These are phyloP conservation scores for Monilinia laxa DNA, from an alignment of 2,329 filamentous ascomycete species.

Conservation along the genomic window DNA sequence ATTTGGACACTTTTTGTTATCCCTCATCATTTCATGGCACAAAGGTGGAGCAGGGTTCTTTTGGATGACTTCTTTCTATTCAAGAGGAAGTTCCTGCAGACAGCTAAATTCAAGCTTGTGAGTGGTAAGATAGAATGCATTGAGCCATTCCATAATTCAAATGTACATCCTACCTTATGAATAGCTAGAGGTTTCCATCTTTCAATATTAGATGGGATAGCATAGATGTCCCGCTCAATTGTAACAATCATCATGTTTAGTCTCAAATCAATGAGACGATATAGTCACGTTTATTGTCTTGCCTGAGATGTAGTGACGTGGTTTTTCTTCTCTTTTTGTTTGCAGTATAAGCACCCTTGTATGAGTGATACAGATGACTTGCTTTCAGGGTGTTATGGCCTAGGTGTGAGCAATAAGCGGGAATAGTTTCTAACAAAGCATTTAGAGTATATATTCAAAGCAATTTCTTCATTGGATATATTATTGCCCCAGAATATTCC, in stretches of 20 bases:
- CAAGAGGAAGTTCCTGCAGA: background rate
- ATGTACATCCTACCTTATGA: background rate
- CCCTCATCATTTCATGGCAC: background rate
- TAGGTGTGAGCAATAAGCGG: background rate
- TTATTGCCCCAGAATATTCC: background rate
- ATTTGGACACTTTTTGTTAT: constrained; percentile 9
- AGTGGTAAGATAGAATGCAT: background rate
- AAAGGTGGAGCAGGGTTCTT: background rate
- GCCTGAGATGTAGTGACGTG: background rate
- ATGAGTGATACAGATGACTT: background rate
- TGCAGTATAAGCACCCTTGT: background rate
- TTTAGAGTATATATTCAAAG: constrained; percentile 8
- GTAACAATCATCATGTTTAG: background rate
- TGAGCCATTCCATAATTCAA: background rate
- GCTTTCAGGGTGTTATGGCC: constrained; percentile 6
- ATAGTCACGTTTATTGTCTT: background rate
- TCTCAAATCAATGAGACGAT: background rate
- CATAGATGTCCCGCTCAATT: background rate
- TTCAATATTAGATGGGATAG: background rate
- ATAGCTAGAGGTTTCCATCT: background rate
- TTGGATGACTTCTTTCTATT: constrained; percentile 9
- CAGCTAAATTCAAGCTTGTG: background rate
- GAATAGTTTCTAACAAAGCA: constrained; percentile 12
- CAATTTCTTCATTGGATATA: background rate
- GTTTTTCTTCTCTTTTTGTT: background rate